Evolutionary conservation across 148 eudicot species (phyloP).

Genomic region (Amaranthus palmeri): DNA sequence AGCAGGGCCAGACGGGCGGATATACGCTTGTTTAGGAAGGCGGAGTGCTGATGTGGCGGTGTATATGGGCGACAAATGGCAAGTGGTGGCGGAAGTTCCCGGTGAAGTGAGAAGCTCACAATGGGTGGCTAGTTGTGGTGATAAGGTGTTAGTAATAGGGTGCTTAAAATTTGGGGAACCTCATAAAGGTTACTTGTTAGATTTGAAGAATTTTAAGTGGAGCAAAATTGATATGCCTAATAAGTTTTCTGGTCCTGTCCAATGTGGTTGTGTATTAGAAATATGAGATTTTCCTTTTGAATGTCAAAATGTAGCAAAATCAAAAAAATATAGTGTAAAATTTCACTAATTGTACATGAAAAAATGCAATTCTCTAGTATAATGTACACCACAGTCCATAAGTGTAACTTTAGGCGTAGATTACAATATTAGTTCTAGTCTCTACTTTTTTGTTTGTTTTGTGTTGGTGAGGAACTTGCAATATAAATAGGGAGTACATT

Average conservation of each 20-base stretch:
- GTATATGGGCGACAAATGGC: slow-evolving; percentile 39
- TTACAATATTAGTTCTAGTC: too few relatives aligned
- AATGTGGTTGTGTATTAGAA: slow-evolving; percentile 60
- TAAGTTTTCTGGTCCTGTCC: slow-evolving; percentile 62
- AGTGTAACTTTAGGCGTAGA: too few relatives aligned
- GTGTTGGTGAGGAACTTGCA: too few relatives aligned
- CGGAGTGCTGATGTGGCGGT: slow-evolving; percentile 29
- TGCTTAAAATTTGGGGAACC: slow-evolving; percentile 32
- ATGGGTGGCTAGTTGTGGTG: slow-evolving; percentile 34
- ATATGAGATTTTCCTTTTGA: slow-evolving; percentile 20
- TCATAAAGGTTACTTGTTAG: slow-evolving; percentile 38
- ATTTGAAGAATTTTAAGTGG: slow-evolving; percentile 49
- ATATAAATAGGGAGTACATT: too few relatives aligned
- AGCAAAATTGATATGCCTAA: slow-evolving; percentile 33
- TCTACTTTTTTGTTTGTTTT: too few relatives aligned
- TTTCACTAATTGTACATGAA: background rate
- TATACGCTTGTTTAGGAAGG: slow-evolving; percentile 27
- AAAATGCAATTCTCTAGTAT: too few relatives aligned
- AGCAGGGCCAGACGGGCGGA: slow-evolving; percentile 25
- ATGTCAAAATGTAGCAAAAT: too few relatives aligned
- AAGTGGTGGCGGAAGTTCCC: slow-evolving; percentile 39
- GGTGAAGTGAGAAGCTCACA: slow-evolving; percentile 27
- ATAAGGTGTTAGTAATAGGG: slow-evolving; percentile 49
- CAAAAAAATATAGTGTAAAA: too few relatives aligned
- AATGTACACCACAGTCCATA: too few relatives aligned